These are phyloP conservation scores for Blastomyces parvus DNA, from an alignment of 2,329 filamentous ascomycete genomes.

Conservation along the genomic window DNA sequence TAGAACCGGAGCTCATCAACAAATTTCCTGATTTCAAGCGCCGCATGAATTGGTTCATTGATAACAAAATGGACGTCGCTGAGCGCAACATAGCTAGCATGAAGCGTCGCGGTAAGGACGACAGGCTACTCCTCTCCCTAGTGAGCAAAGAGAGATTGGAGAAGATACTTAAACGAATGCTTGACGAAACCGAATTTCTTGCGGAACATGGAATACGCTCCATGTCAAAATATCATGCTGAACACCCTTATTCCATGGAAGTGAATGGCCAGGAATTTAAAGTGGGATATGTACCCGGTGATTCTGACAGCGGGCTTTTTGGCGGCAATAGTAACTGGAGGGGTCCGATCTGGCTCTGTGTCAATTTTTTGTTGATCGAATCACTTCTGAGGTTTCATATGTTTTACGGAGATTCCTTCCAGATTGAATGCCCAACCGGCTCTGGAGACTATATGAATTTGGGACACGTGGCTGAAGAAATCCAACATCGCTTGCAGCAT, in stretches of 20 bases:
- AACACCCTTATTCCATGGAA: slow-evolving; percentile 88
- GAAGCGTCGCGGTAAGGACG: slow-evolving; percentile 76
- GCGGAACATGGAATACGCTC: slow-evolving; percentile 85
- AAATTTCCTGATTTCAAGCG: slow-evolving; percentile 88
- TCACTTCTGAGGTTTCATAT: slow-evolving; percentile 92
- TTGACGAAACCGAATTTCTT: slow-evolving; percentile 88
- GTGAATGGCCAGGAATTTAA: slow-evolving; percentile 85
- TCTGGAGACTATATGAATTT: slow-evolving; percentile 94
- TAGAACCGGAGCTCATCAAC: slow-evolving; percentile 90
- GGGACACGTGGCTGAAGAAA: slow-evolving; percentile 85
- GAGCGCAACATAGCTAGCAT: slow-evolving; percentile 94
- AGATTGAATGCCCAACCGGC: slow-evolving; percentile 88
- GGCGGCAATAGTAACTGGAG: slow-evolving; percentile 98
- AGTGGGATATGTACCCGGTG: slow-evolving; percentile 85
- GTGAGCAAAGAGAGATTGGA: slow-evolving; percentile 88
- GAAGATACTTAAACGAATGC: slow-evolving; percentile 82
- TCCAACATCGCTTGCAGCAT: slow-evolving; percentile 90
- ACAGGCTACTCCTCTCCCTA: slow-evolving; percentile 77
- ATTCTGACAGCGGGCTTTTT: slow-evolving; percentile 90
- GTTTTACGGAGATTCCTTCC: slow-evolving; percentile 81
- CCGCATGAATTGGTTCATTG: slow-evolving; percentile 86
- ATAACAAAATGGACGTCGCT: slow-evolving; percentile 74
- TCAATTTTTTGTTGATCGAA: slow-evolving; percentile 91
- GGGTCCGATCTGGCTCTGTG: slow-evolving; percentile 89
- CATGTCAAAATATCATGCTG: slow-evolving; percentile 80